Conservation (phyloP, 768 basidiomycete genomes). For the Lactarius psammicola region DNA sequence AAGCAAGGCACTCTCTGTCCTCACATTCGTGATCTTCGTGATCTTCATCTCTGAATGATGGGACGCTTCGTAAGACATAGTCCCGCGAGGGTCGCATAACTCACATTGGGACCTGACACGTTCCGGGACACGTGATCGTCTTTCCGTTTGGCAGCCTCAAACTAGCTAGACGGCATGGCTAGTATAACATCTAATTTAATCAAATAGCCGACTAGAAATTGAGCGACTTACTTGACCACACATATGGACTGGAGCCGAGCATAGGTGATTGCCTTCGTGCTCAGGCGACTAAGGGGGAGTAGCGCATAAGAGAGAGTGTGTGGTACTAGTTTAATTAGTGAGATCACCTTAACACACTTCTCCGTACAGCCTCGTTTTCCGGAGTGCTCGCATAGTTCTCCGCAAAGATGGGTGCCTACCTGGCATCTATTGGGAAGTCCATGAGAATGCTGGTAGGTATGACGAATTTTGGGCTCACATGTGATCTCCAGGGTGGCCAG, state of each 20-base stretch:
- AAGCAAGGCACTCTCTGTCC: slow-evolving; percentile 49
- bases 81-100: background rate
- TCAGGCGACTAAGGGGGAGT: background rate
- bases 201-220: background rate
- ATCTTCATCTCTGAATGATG: slow-evolving; percentile 39
- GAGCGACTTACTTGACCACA: slow-evolving; percentile 47
- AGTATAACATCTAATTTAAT: background rate
- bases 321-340: background rate
- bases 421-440: slow-evolving; percentile 44
- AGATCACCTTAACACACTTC: slow-evolving; percentile 49
- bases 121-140: background rate
- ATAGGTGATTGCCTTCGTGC: slow-evolving; percentile 48
- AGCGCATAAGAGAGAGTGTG: background rate
- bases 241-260: slow-evolving; percentile 50
- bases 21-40: slow-evolving; percentile 53
- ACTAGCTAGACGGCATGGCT: slow-evolving; percentile 13
- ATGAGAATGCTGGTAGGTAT: background rate
- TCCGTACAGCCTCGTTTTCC: slow-evolving; percentile 51
- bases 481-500: slow-evolving; percentile 56
- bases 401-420: slow-evolving; percentile 47
- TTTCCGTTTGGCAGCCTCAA: slow-evolving; percentile 7
- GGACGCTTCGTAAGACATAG: background rate
- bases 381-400: slow-evolving; percentile 45
- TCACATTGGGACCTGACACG: slow-evolving; percentile 9
- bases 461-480: slow-evolving; percentile 37